A percentile compares a stretch with the other conserved stretches of the same genome.
phyloP scores from a whole-genome alignment of 2,329 filamentous ascomycete genomes.

The Didymella exigua region DNA sequence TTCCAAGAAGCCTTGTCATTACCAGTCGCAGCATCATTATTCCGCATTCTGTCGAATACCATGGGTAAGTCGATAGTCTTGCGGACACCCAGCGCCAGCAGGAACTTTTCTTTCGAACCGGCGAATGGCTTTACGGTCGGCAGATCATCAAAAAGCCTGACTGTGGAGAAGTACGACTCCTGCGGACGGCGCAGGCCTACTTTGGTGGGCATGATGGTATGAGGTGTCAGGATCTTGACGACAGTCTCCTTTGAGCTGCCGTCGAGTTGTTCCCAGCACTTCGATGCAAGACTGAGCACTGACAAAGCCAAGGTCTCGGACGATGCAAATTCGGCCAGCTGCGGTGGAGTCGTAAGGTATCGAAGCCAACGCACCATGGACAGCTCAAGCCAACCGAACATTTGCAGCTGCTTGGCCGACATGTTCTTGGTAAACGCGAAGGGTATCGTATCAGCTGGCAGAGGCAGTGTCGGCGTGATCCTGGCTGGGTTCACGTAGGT shows the following conservation, averaged over 20 bases:
- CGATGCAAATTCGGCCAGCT: slow-evolving; percentile 67
- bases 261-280: slow-evolving; percentile 84
- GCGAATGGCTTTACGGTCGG: slow-evolving; percentile 75
- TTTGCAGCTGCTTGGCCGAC: slow-evolving; percentile 70
- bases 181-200: slow-evolving; percentile 82
- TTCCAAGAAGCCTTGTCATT: slow-evolving; percentile 72
- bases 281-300: slow-evolving; percentile 80
- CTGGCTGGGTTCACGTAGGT: slow-evolving; percentile 77
- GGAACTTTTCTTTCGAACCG: slow-evolving; percentile 87
- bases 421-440: slow-evolving; percentile 79
- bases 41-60: slow-evolving; percentile 85
- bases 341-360: slow-evolving; percentile 69
- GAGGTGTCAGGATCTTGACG: slow-evolving; percentile 65
- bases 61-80: slow-evolving; percentile 95
- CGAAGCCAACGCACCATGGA: slow-evolving; percentile 85
- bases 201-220: slow-evolving; percentile 86
- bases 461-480: slow-evolving; percentile 79
- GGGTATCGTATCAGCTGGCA: slow-evolving; percentile 82
- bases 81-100: slow-evolving; percentile 81
- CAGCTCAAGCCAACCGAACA: slow-evolving; percentile 84
- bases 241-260: slow-evolving; percentile 69
- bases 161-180: slow-evolving; percentile 91
- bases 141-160: slow-evolving; percentile 92
- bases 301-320: slow-evolving; percentile 76
- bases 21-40: slow-evolving; percentile 57